A percentile compares a stretch with the other conserved stretches of the same genome.
phyloP scores from a whole-genome alignment of 2,329 filamentous ascomycete genomes.

The Cladobotryum mycophilum region DNA sequence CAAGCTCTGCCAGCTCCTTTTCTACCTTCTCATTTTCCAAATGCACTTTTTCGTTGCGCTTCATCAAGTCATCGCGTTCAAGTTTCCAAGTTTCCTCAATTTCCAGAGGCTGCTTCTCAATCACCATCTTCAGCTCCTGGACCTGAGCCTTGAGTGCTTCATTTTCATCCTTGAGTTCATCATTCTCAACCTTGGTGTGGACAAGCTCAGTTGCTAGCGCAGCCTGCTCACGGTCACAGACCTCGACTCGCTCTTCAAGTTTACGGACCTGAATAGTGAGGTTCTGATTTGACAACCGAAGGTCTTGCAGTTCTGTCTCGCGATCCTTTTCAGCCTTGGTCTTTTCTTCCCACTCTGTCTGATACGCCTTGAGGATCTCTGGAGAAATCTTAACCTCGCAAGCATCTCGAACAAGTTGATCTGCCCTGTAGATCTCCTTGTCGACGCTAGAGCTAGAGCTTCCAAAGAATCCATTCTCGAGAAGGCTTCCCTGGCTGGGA shows the following conservation, averaged over 20 bases:
- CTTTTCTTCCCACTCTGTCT: conserved; percentile 87
- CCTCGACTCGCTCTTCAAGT: conserved; percentile 82
- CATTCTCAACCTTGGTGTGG: conserved; percentile 86
- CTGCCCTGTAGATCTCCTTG: conserved; percentile 92
- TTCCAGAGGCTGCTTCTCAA: conserved; percentile 84
- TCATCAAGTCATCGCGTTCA: conserved; percentile 89
- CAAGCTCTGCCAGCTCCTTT: conserved; percentile 85
- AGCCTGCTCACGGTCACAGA: conserved; percentile 84
- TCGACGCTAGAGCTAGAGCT: conserved; percentile 83
- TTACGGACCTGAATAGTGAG: conserved; percentile 72
- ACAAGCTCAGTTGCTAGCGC: conserved; percentile 87
- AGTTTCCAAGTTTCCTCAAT: conserved; percentile 74
- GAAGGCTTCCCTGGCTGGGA: conserved; percentile 83
- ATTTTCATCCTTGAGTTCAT: conserved; percentile 81
- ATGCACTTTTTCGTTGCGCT: conserved; percentile 86
- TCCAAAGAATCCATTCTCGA: conserved; percentile 96
- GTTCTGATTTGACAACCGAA: conserved; percentile 60
- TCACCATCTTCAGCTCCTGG: conserved; percentile 74
- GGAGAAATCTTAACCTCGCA: conserved; percentile 81
- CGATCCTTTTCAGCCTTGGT: conserved; percentile 74
- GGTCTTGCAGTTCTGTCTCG: conserved; percentile 70
- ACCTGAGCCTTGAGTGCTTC: conserved; percentile 83
- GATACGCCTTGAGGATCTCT: conserved; percentile 74
- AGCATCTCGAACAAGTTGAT: conserved; percentile 87
- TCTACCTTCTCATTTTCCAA: conserved; percentile 86